Percentiles rank a stretch among this genome's conserved stretches.
Evolutionary conservation across 306 rosid species (phyloP).

Genomic region (Datisca glomerata): DNA sequence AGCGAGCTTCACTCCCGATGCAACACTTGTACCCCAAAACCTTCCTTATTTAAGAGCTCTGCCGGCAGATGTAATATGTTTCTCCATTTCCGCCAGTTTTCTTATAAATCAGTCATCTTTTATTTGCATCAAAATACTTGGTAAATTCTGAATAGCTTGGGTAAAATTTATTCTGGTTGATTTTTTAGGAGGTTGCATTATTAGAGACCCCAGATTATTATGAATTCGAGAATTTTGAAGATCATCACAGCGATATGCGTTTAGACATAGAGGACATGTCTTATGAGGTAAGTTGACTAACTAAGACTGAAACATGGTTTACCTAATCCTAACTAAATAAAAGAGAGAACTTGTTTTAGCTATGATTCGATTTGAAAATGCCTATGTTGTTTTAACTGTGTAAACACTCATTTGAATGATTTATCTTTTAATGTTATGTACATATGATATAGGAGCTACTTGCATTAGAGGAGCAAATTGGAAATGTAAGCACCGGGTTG

Average conservation of each 20-base stretch:
- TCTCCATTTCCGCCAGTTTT: conserved; percentile 2
- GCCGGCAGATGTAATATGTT: conserved; percentile 72
- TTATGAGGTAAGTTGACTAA: conserved; percentile 93
- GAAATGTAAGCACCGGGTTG: conserved; percentile 77
- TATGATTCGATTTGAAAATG: too few species aligned
- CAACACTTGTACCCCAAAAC: conserved; percentile 47
- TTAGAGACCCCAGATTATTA: conserved; percentile 42
- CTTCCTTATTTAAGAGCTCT: conserved; percentile 54
- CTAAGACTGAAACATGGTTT: too few species aligned
- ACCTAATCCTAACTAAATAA: too few species aligned
- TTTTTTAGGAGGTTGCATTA: conserved; percentile 75
- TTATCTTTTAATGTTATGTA: too few species aligned
- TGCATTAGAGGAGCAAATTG: conserved; percentile 89
- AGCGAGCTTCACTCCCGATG: conserved; percentile 30
- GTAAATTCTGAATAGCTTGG: too few species aligned
- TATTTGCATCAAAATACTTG: too few species aligned
- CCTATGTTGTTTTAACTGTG: too few species aligned
- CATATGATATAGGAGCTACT: conserved; percentile 96
- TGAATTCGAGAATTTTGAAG: conserved; percentile 45
- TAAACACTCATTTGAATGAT: too few species aligned
- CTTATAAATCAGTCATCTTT: too few species aligned
- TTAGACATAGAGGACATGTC: conserved; percentile 98
- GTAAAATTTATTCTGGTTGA: too few species aligned
- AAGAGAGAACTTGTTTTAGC: too few species aligned
- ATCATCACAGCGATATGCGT: conserved; percentile 91